phyloP scores from a whole-genome alignment of 1,284 basidiomycete genomes.

The Microbotryum violaceum region DNA sequence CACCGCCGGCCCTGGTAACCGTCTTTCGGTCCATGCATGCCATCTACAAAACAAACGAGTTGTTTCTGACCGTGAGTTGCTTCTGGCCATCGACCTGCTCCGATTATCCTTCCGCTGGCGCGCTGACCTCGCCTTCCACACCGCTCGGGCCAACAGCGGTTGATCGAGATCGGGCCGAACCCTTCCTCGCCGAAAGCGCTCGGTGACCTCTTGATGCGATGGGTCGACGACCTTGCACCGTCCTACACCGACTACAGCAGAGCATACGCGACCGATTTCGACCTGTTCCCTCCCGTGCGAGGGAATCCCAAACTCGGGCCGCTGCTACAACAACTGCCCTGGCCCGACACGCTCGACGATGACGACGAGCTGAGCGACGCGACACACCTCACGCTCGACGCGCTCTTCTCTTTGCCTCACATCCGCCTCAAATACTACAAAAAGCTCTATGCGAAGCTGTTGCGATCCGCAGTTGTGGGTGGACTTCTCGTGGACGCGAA shows the following conservation, averaged over 20 bases:
- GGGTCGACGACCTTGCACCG: conserved; percentile 83
- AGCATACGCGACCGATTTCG: conserved; percentile 69
- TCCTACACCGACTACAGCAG: conserved; percentile 78
- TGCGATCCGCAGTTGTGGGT: conserved; percentile 75
- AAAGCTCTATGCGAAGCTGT: conserved; percentile 75
- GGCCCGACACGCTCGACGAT: conserved; percentile 45
- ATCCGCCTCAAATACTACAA: conserved; percentile 83
- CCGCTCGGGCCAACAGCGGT: conserved; percentile 52
- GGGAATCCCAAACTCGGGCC: conserved; percentile 62
- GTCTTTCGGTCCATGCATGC: conserved; percentile 92
- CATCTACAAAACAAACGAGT: conserved; percentile 83
- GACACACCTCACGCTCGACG: conserved; percentile 12
- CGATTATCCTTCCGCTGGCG: background rate
- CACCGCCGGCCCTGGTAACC: conserved; percentile 78
- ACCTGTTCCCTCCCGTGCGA: conserved; percentile 69
- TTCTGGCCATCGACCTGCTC: background rate
- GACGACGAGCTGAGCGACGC: background rate
- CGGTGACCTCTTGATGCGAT: conserved; percentile 92
- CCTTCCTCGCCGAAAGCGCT: conserved; percentile 91
- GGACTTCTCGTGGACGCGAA: conserved; percentile 69
- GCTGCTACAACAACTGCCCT: conserved; percentile 64
- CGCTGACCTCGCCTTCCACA: conserved; percentile 11
- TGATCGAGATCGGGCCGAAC: conserved; percentile 88
- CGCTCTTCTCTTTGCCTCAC: conserved; percentile 52
- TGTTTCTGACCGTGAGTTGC: conserved; percentile 59